Evolutionary conservation across 768 basidiomycete genomes (phyloP).

Genomic region (Boletus barrowsii): DNA sequence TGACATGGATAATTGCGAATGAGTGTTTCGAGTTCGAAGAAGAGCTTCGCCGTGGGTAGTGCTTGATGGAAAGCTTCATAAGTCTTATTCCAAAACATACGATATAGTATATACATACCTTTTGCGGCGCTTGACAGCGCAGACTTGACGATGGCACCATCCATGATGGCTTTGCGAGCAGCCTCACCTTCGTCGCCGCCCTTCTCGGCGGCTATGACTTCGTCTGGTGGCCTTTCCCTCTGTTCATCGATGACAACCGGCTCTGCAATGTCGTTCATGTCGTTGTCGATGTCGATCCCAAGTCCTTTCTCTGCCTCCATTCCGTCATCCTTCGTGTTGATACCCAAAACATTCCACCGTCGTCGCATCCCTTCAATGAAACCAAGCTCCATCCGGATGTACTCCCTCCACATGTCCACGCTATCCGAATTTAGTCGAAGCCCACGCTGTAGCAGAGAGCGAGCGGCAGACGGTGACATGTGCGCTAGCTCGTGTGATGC

Average conservation of each 20-base stretch:
- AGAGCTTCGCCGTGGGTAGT: constrained; percentile 40
- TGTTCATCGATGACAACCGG: constrained; percentile 21
- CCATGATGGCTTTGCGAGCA: constrained; percentile 66
- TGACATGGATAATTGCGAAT: constrained; percentile 43
- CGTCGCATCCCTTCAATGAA: constrained; percentile 78
- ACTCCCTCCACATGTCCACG: constrained; percentile 82
- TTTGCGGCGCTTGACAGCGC: constrained; percentile 73
- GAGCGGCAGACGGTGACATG: constrained; percentile 72
- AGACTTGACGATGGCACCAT: constrained; percentile 75
- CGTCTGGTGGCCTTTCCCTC: constrained; percentile 23
- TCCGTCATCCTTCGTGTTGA: constrained; percentile 31
- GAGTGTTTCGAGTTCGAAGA: constrained; percentile 40
- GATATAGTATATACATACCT: constrained; percentile 44
- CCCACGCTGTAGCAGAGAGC: constrained; percentile 81
- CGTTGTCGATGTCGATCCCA: constrained; percentile 27
- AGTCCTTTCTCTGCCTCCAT: constrained; percentile 16
- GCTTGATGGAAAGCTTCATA: constrained; percentile 28
- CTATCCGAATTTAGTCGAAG: constrained; percentile 73
- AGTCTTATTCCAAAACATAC: constrained; percentile 13
- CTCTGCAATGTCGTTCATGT: constrained; percentile 13
- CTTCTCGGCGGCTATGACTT: constrained; percentile 31
- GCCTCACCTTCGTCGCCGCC: constrained; percentile 47
- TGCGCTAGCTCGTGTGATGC: constrained; percentile 80
- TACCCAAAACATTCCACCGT: constrained; percentile 79
- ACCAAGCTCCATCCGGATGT: constrained; percentile 85